These are phyloP conservation scores for Fusarium sp. DNA, from an alignment of 2,329 filamentous ascomycete genomes.

Conservation along the genomic window DNA sequence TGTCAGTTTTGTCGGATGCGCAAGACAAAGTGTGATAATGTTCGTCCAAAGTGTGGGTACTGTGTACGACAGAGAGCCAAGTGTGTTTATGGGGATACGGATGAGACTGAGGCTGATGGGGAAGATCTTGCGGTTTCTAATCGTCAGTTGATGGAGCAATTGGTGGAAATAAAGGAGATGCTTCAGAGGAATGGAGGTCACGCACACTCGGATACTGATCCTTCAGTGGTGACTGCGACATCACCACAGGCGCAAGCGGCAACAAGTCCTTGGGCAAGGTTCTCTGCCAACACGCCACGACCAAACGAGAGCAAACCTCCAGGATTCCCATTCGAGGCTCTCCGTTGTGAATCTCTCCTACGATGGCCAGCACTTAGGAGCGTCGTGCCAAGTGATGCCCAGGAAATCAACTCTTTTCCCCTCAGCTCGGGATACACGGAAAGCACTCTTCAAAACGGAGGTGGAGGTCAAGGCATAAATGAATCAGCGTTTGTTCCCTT, in stretches of 20 bases:
- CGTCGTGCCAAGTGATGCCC: conserved; percentile 4
- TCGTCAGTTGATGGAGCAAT: conserved; percentile 17
- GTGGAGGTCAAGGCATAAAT: neutral
- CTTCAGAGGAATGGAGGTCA: neutral
- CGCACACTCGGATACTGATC: neutral
- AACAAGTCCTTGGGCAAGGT: conserved; percentile 3
- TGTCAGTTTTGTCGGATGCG: conserved; percentile 29
- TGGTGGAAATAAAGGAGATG: conserved; percentile 6
- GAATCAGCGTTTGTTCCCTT: neutral
- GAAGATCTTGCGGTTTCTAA: conserved; percentile 7
- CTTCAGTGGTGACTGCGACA: neutral
- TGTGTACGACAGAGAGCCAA: conserved; percentile 22
- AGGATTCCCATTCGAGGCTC: neutral
- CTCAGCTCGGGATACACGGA: conserved; percentile 16
- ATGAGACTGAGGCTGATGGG: neutral
- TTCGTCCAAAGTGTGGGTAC: conserved; percentile 20
- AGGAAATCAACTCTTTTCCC: conserved; percentile 15
- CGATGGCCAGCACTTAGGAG: conserved; percentile 1
- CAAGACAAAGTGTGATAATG: conserved; percentile 30
- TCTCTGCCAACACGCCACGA: neutral
- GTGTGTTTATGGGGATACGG: conserved; percentile 22
- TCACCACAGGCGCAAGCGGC: neutral
- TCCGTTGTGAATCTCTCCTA: neutral
- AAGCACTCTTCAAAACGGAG: neutral
- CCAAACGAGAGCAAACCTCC: neutral